A percentile compares a stretch with the other conserved stretches of the same genome.
phyloP scores from a whole-genome alignment of 352 stramenopile species.

The Phytophthora lateralis region DNA sequence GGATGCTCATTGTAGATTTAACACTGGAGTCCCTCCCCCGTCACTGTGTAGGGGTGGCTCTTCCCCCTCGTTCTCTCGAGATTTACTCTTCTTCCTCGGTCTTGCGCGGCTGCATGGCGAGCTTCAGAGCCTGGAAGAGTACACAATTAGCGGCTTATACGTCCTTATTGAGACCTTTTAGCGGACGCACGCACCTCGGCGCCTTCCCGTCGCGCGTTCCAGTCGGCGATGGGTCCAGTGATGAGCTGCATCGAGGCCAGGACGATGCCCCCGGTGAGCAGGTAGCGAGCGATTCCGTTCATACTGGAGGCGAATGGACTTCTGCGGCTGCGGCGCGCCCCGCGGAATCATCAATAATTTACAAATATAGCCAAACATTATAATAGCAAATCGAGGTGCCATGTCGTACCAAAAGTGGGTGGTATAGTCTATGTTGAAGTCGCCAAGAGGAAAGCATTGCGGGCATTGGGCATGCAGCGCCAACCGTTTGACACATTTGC shows the following conservation, averaged over 20 bases:
- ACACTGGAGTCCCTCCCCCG: conserved; percentile 6
- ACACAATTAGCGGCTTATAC: not conserved
- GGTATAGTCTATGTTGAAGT: not conserved
- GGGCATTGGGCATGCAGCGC: too few relatives aligned
- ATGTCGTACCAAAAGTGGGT: not conserved
- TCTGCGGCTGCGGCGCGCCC: conserved; percentile 26
- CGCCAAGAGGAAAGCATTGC: too few relatives aligned
- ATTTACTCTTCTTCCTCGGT: conserved; percentile 60
- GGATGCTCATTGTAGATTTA: conserved; percentile 21
- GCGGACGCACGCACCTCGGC: conserved; percentile 42
- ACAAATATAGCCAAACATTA: not conserved
- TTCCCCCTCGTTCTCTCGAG: not conserved
- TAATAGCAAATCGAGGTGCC: too few relatives aligned
- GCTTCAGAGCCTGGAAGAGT: conserved; percentile 62
- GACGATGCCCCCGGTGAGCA: conserved; percentile 73
- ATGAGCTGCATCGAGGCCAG: conserved; percentile 73
- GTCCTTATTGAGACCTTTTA: not conserved
- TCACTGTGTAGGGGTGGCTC: not conserved
- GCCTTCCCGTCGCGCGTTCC: conserved; percentile 76
- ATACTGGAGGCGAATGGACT: conserved; percentile 37
- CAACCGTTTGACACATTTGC: conserved; percentile 3
- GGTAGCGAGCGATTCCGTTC: conserved; percentile 77
- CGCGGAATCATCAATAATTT: conserved; percentile 10
- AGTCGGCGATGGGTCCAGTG: conserved; percentile 68
- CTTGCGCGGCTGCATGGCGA: conserved; percentile 56